A percentile compares a stretch with the other conserved stretches of the same genome.
phyloP scores from a whole-genome alignment of 2,329 filamentous ascomycete species.

The Hypoxylon sp. region DNA sequence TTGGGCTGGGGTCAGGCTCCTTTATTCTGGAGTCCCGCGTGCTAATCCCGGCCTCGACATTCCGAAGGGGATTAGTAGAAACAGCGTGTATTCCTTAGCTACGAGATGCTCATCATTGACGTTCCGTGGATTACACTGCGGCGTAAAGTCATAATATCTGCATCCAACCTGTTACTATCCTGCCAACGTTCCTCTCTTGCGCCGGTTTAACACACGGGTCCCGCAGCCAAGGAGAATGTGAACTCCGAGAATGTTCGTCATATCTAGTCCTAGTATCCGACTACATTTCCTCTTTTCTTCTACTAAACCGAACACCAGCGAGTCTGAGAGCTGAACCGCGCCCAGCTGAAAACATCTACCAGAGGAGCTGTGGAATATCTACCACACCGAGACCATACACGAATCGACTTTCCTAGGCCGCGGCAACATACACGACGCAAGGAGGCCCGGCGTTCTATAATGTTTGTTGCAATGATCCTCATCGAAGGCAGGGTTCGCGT shows the following conservation, averaged over 20 bases:
- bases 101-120: background rate
- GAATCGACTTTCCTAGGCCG: background rate
- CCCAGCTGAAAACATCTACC: background rate
- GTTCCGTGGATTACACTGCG: background rate
- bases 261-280: background rate
- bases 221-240: background rate
- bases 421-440: background rate
- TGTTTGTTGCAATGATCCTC: background rate
- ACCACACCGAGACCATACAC: constrained; percentile 4
- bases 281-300: background rate
- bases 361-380: background rate
- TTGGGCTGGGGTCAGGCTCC: background rate
- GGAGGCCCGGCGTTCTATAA: background rate
- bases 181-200: background rate
- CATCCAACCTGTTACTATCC: background rate
- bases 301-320: background rate
- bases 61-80: background rate
- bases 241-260: background rate
- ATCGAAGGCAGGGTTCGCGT: too few species aligned
- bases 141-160: background rate
- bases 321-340: background rate
- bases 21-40: background rate
- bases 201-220: background rate
- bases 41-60: background rate
- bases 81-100: background rate